These are phyloP conservation scores for Penicillium aurantiogriseum DNA, from an alignment of 2,329 filamentous ascomycete genomes.

Conservation along the genomic window DNA sequence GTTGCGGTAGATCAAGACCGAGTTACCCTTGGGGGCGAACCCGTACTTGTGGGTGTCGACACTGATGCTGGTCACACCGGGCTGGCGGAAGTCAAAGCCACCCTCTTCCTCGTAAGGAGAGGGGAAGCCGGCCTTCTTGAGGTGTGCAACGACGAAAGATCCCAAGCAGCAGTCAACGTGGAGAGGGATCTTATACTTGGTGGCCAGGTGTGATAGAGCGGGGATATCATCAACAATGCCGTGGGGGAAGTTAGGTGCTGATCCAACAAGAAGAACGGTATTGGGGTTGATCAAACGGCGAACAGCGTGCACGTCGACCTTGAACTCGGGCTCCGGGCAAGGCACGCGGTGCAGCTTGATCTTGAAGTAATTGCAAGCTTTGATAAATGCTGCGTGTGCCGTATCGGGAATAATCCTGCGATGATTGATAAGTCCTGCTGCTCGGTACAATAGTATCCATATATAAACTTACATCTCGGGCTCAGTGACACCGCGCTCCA, in stretches of 20 bases:
- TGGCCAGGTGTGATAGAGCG: slow-evolving; percentile 76
- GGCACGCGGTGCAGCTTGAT: slow-evolving; percentile 89
- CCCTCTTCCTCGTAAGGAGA: slow-evolving; percentile 62
- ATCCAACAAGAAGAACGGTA: slow-evolving; percentile 89
- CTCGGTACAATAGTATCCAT: not conserved
- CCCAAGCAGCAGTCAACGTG: slow-evolving; percentile 98
- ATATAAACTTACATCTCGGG: slow-evolving; percentile 76
- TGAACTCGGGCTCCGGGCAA: slow-evolving; percentile 81
- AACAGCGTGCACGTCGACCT: slow-evolving; percentile 76
- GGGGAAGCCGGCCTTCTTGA: slow-evolving; percentile 84
- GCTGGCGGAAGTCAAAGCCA: slow-evolving; percentile 89
- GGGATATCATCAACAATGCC: slow-evolving; percentile 96
- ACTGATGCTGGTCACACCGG: slow-evolving; percentile 90
- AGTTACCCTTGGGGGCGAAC: slow-evolving; percentile 97
- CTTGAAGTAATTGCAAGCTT: slow-evolving; percentile 92
- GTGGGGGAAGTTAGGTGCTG: slow-evolving; percentile 95
- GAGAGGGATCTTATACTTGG: slow-evolving; percentile 75
- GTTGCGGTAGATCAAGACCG: slow-evolving; percentile 84
- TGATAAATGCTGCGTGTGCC: slow-evolving; percentile 93
- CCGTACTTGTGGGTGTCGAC: slow-evolving; percentile 99
- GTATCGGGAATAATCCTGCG: slow-evolving; percentile 86
- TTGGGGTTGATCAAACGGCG: slow-evolving; percentile 88
- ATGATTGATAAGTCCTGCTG: slow-evolving; percentile 18
- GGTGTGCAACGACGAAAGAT: slow-evolving; percentile 89
- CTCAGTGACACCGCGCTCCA: slow-evolving; percentile 81